Evolutionary conservation across 495 filamentous ascomycete species (phyloP).

Genomic region (Penicillium flavigenum): DNA sequence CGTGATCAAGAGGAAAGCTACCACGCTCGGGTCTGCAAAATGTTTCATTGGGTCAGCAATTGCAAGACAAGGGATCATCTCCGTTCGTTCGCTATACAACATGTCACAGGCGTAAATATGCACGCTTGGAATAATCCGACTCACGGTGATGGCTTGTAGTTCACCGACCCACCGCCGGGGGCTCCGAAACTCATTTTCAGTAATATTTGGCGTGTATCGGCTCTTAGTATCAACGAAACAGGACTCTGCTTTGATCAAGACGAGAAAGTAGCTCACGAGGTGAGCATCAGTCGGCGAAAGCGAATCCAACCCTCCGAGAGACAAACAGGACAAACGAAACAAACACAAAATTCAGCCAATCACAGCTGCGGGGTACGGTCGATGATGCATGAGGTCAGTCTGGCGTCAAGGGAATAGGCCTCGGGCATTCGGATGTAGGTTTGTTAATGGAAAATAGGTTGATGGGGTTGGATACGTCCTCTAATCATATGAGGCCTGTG

Average conservation of each 20-base stretch:
- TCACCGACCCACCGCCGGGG: conserved; percentile 68
- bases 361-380: conserved; percentile 11
- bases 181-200: conserved; percentile 64
- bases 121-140: conserved; percentile 29
- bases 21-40: conserved; percentile 78
- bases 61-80: no score
- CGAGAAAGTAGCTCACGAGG: background rate
- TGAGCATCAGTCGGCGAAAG: conserved; percentile 4
- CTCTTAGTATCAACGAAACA: background rate
- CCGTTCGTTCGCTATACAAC: background rate
- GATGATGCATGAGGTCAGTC: conserved; percentile 23
- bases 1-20: conserved; percentile 94
- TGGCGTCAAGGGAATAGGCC: conserved; percentile 4
- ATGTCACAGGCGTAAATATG: background rate
- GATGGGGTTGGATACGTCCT: background rate
- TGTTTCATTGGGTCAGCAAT: conserved; percentile 1
- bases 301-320: conserved; percentile 8
- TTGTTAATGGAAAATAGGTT: conserved; percentile 6
- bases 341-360: conserved; percentile 30
- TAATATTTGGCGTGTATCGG: background rate
- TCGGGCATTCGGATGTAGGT: conserved; percentile 3
- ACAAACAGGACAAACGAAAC: conserved; percentile 43
- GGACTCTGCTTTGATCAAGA: background rate
- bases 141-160: conserved; percentile 75
- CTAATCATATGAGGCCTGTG: background rate